A percentile compares a stretch with the other conserved stretches of the same genome.
Conservation (phyloP, 1,284 basidiomycete species). For the Dichomitus squalens region DNA sequence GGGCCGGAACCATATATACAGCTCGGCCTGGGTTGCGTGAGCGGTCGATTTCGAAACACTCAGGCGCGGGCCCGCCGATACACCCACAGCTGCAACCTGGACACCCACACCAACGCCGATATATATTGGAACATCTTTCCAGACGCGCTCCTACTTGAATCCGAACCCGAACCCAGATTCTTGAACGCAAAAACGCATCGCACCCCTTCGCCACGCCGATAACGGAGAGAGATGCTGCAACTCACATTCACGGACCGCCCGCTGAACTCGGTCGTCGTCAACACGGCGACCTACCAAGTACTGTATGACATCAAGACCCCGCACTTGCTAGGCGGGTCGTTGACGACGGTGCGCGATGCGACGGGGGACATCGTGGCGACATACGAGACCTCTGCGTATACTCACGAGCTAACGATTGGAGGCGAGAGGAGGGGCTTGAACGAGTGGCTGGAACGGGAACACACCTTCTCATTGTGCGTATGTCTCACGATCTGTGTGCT, state of each 20-base stretch:
- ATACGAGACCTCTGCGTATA: conserved; percentile 6
- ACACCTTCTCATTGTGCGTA: conserved; percentile 1
- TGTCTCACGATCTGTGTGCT: too few relatives aligned
- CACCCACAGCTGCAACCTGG: background rate
- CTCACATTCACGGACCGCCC: background rate
- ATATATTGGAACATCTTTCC: background rate
- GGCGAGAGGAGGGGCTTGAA: conserved; percentile 2
- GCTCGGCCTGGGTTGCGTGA: background rate
- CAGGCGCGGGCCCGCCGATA: background rate
- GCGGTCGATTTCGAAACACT: background rate
- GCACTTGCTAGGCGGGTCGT: background rate
- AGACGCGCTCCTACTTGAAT: background rate
- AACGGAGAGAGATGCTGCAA: background rate
- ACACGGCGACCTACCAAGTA: background rate
- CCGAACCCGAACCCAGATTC: too few relatives aligned
- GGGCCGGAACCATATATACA: background rate
- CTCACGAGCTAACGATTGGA: conserved; percentile 1
- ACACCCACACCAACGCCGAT: background rate
- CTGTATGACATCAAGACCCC: conserved; percentile 10
- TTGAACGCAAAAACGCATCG: too few relatives aligned
- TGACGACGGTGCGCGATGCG: conserved; percentile 8
- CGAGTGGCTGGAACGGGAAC: conserved; percentile 4
- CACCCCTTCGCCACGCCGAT: too few relatives aligned
- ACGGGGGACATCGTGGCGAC: background rate
- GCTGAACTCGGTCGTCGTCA: background rate